Percentiles rank a stretch among this genome's conserved stretches.
These are phyloP conservation scores for Rhodocollybia butyracea DNA, from an alignment of 768 basidiomycete genomes.

Conservation along the genomic window DNA sequence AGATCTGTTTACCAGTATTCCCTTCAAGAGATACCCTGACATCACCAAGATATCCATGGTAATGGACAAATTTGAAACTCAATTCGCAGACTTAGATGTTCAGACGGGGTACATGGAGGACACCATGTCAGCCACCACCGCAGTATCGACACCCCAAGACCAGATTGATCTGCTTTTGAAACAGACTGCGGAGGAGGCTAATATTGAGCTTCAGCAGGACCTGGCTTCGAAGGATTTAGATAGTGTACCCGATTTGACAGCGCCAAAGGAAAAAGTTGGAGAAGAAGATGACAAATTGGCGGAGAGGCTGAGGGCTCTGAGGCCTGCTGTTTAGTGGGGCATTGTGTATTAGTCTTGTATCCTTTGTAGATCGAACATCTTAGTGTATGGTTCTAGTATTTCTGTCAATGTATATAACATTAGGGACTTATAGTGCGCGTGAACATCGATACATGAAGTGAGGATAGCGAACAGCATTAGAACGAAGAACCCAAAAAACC, in stretches of 20 bases:
- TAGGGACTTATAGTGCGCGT: conserved; percentile 1
- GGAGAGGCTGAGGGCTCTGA: conserved; percentile 82
- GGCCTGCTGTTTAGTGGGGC: conserved; percentile 60
- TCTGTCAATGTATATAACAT: conserved; percentile 1
- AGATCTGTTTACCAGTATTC: conserved; percentile 21
- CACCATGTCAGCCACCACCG: conserved; percentile 90
- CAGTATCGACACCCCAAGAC: conserved; percentile 92
- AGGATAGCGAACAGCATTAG: conserved; percentile 2
- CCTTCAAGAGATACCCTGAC: not conserved
- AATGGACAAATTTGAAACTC: conserved; percentile 98
- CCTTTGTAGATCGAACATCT: too few relatives aligned
- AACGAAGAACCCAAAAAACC: not conserved
- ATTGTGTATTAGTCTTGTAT: not conserved
- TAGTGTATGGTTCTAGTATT: not conserved
- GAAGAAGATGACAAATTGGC: conserved; percentile 84
- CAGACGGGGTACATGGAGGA: conserved; percentile 99
- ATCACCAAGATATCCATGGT: conserved; percentile 87
- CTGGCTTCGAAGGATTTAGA: conserved; percentile 63
- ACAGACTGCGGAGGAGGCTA: conserved; percentile 95
- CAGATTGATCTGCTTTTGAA: conserved; percentile 91
- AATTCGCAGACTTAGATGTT: conserved; percentile 96
- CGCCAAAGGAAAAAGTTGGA: conserved; percentile 48
- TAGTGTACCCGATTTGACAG: conserved; percentile 51
- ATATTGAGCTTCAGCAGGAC: conserved; percentile 93
- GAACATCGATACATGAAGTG: conserved; percentile 3